Base-by-base conservation (phyloP, 192 early-diverging fungal species). In the Backusella australiensis region DNA sequence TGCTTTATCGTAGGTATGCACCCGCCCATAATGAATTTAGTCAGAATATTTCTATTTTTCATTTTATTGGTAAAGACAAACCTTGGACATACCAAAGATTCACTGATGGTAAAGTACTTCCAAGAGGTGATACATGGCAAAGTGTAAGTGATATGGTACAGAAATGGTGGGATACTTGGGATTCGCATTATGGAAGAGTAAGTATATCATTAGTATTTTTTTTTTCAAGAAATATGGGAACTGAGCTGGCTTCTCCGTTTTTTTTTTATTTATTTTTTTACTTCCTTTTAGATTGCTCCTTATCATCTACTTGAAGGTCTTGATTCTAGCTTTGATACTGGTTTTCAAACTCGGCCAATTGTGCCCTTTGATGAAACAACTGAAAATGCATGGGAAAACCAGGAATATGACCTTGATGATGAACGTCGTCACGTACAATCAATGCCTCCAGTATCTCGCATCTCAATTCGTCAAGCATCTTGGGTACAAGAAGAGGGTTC, bases 1-100 rank as follows among this genome's bases (percentile, higher is more conserved):
- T 46, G 14, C 32, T 46, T 71, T n/a, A 17, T 15, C 34, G 4
- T 83, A 89, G 86, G 35, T 91, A 93, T 80, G 82, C 83, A 69
- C 97, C 97, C 4, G 97, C 97, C 0, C 88, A 93, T 78, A 85
- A 88, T 67, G 87, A 91, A 21, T 96, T 93, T 82, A 77, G 87
- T 26, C 75, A 87, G 67, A 86, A 90, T 26, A 89, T 97, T 34
- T 88, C 90, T 0, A 92, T 95, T 21, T 89, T 95, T 29, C 97
- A 98, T 76, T 98, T 98, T 83, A 94, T 96, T 71, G 97, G 97
- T 6, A 72, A 83, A 7, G 82, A 86, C 19, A 98, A 98, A 85
- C 97, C 97, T 12, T 98, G 97, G 97, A 87, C 88, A 56, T 94
- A 90, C 85, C 84, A 88, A 34, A 89, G 92, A 29, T 89, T 87